Evolutionary conservation across 768 basidiomycete species (phyloP).

Genomic region (Lepiota subincarnata): DNA sequence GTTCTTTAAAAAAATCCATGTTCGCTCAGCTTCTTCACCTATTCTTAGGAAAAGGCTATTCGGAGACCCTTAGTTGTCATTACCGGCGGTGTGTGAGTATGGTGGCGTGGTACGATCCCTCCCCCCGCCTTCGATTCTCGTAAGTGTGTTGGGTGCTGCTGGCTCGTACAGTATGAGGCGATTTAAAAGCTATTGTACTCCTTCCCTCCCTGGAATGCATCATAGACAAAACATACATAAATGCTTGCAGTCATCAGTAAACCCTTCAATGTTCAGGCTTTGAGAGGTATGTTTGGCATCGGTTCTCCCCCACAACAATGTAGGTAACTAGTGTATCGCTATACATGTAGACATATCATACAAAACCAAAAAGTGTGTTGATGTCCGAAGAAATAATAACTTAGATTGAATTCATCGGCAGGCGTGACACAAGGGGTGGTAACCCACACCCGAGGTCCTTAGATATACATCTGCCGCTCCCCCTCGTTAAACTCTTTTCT

Average conservation of each 20-base stretch:
- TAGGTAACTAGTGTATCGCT: too few relatives aligned
- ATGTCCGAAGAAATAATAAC: background rate
- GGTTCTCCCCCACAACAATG: background rate
- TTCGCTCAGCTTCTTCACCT: background rate
- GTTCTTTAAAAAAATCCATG: constrained; percentile 7
- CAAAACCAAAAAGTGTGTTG: background rate
- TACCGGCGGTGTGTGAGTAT: background rate
- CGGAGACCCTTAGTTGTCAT: constrained; percentile 39
- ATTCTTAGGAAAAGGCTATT: constrained; percentile 57
- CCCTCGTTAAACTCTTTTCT: background rate
- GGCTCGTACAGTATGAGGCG: background rate
- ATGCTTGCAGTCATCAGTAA: too few relatives aligned
- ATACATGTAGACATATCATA: background rate
- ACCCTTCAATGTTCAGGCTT: background rate
- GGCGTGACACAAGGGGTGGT: background rate
- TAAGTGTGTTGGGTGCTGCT: too few relatives aligned
- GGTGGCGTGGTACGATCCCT: background rate
- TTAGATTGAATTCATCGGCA: too few relatives aligned
- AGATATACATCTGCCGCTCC: background rate
- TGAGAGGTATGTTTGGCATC: background rate
- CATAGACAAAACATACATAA: too few relatives aligned
- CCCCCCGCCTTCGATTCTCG: background rate
- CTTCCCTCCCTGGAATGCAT: too few relatives aligned
- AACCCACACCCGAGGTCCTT: background rate
- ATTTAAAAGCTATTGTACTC: background rate